Conservation (phyloP, 2,329 filamentous ascomycete species). For the Lasiodiplodia theobromae region DNA sequence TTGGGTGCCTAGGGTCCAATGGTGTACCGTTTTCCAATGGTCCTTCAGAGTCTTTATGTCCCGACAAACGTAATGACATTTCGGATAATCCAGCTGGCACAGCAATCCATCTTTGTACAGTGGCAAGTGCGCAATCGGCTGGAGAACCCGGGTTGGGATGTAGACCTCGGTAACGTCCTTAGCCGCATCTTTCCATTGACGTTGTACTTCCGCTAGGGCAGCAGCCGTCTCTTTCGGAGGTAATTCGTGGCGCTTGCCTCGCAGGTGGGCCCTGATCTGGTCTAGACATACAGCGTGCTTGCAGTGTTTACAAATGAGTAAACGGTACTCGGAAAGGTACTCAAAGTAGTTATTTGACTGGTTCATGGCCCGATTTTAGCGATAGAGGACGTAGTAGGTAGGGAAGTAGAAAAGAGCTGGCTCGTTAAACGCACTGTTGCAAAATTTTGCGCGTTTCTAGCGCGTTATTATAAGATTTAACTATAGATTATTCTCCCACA, state of each 20-base stretch:
- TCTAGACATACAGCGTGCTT: too few species aligned
- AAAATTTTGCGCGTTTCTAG: too few species aligned
- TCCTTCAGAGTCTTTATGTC: not conserved
- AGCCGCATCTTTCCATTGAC: not conserved
- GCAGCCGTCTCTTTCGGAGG: not conserved
- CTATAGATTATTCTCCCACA: too few species aligned
- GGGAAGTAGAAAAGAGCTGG: too few species aligned
- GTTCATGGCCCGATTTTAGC: too few species aligned
- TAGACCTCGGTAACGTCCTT: not conserved
- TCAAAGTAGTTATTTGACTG: too few species aligned
- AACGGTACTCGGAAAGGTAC: too few species aligned
- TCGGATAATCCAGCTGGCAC: not conserved
- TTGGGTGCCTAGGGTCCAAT: not conserved
- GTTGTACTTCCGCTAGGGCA: not conserved
- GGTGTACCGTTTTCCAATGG: not conserved
- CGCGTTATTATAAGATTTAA: too few species aligned
- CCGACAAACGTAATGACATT: not conserved
- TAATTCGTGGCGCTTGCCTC: not conserved
- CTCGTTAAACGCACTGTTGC: too few species aligned
- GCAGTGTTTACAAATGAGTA: too few species aligned
- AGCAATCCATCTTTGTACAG: not conserved
- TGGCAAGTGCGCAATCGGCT: not conserved
- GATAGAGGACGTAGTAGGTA: too few species aligned
- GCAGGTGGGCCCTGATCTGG: not conserved
- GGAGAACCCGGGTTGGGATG: not conserved